Evolutionary conservation across 768 basidiomycete genomes (phyloP), one percentile per base, ranked within the genome.

Genomic region (Hemileccinum rubropunctum): DNA sequence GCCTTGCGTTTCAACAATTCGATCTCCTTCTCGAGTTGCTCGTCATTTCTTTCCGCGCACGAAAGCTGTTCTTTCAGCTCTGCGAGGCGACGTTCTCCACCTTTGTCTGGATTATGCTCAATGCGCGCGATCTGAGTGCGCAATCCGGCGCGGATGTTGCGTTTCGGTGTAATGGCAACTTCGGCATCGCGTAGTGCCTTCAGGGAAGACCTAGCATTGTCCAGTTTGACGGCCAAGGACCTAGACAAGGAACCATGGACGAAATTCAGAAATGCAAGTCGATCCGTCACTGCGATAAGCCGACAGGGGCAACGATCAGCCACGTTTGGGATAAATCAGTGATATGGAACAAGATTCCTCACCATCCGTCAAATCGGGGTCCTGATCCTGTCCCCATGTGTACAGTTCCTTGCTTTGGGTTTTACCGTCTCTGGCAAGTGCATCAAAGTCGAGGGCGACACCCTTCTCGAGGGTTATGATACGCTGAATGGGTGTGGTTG

Each of bases 341-440:
- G 56, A 45, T 40, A 39, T 41, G 10, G 44, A 32, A 50, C 30
- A 50, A 30, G 13, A n/a, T 32, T 42, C 17, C 76, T 39, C 48
- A 84, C 87, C 86, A 71, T 91, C 91, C 60, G 81, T 90, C 64
- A 93, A 52, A 72, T 93, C 91, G 17, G 78, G 74, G 6, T 70
- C 66, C 58, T 91, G 85, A 1, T 63, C 60, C 64, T 91, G 89
- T 12, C 91, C 90, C 90, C 90, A 93, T 13, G 79, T 80, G 59
- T 90, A 93, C 21, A 92, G 71, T 52, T 92, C 91, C 68, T 91
- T 92, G 76, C 88, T 88, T 62, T 84, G 82, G 1, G 78, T 70
- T 62, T 91, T 84, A 8, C 76, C 61, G 59, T 90, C 83, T 56
- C 85, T 80, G 3, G 82, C 73, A 27, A 84, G 67, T 50, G 74